Conservation (phyloP, 2,329 filamentous ascomycete species). For the Fusarium chaquense region DNA sequence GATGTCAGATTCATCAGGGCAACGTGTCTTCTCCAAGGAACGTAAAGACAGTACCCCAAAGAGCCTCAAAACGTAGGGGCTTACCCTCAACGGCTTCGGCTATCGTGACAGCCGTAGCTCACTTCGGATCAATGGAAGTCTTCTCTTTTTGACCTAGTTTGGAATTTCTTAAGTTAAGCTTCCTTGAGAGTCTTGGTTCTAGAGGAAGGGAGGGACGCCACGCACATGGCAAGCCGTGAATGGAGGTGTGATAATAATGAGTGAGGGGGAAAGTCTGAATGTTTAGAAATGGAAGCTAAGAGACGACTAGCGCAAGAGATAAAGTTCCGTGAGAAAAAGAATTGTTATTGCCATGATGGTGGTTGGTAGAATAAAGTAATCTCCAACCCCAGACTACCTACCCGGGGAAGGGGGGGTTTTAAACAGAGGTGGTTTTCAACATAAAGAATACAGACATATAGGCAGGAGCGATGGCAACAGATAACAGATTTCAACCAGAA, state of each 20-base stretch:
- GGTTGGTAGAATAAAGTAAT: conserved; percentile 20
- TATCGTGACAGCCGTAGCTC: conserved; percentile 46
- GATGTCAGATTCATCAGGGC: conserved; percentile 6
- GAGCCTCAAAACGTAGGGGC: conserved; percentile 28
- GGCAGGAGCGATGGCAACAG: too few relatives aligned
- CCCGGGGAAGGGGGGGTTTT: too few relatives aligned
- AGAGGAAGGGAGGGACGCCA: conserved; percentile 35
- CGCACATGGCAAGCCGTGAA: conserved; percentile 46
- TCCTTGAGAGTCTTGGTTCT: conserved; percentile 1
- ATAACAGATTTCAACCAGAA: too few relatives aligned
- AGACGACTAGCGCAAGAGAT: conserved; percentile 13
- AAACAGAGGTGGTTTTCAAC: too few relatives aligned
- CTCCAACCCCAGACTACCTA: conserved; percentile 27
- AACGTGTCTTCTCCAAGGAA: neutral
- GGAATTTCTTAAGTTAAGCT: conserved; percentile 1
- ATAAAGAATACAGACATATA: too few relatives aligned
- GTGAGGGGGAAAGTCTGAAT: conserved; percentile 16
- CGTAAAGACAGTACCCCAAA: neutral
- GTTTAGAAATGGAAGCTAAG: neutral
- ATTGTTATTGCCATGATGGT: conserved; percentile 18
- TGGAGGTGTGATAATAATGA: conserved; percentile 6
- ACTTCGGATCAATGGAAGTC: conserved; percentile 43
- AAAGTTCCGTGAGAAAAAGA: conserved; percentile 10
- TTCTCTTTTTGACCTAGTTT: conserved; percentile 42
- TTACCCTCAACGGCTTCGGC: conserved; percentile 44